These are phyloP conservation scores for Chaetomium globosum DNA, from an alignment of 2,329 filamentous ascomycete species.

Conservation along the genomic window DNA sequence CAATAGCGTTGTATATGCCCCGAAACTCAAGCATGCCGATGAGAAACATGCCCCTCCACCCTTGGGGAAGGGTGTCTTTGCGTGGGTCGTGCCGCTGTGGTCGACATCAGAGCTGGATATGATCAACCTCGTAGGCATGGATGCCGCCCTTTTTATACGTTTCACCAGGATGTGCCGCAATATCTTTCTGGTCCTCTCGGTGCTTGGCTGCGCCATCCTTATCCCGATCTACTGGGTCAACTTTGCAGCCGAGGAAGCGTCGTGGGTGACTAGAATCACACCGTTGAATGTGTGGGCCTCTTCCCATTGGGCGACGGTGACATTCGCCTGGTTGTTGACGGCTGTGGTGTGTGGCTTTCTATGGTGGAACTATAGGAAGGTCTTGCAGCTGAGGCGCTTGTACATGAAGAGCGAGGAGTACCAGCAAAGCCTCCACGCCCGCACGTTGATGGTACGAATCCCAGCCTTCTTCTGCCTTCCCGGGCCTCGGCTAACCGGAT, in stretches of 20 bases:
- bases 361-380: slow-evolving; percentile 84
- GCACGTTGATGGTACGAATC: slow-evolving; percentile 62
- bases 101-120: slow-evolving; percentile 75
- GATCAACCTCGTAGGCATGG: slow-evolving; percentile 82
- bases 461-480: not conserved
- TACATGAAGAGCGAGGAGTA: slow-evolving; percentile 90
- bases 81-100: slow-evolving; percentile 81
- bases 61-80: slow-evolving; percentile 81
- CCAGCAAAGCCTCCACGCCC: slow-evolving; percentile 80
- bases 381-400: slow-evolving; percentile 69
- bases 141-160: slow-evolving; percentile 87
- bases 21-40: slow-evolving; percentile 89
- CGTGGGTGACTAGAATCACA: slow-evolving; percentile 63
- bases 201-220: slow-evolving; percentile 75
- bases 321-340: slow-evolving; percentile 68
- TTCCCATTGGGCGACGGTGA: slow-evolving; percentile 62
- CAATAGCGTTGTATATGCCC: slow-evolving; percentile 90
- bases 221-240: slow-evolving; percentile 75
- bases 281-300: slow-evolving; percentile 57
- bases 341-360: slow-evolving; percentile 76
- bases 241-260: slow-evolving; percentile 44
- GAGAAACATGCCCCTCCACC: slow-evolving; percentile 85
- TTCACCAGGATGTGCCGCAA: slow-evolving; percentile 91
- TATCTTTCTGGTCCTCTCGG: slow-evolving; percentile 73
- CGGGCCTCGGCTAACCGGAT: slow-evolving; percentile 24